Conservation (phyloP, 352 stramenopile genomes). For the Pythium diclinum region DNA sequence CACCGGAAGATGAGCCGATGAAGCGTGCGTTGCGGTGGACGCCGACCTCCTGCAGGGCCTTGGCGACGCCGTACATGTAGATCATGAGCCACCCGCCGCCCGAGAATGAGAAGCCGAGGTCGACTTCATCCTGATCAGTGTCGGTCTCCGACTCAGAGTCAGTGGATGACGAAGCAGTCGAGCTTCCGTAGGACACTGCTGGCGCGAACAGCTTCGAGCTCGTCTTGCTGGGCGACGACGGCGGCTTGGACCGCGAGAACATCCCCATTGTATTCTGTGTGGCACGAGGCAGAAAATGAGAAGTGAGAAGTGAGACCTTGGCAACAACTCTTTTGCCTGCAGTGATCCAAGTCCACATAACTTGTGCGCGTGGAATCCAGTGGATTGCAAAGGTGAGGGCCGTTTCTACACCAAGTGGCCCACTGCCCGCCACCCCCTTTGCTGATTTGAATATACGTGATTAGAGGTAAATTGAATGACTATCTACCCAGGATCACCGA, state of each 20-base stretch:
- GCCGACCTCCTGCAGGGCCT: conserved; percentile 29
- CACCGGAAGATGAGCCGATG: conserved; percentile 32
- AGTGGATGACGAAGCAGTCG: neutral
- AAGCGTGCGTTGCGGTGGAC: conserved; percentile 22
- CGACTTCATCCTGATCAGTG: neutral
- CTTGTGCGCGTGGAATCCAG: too few relatives aligned
- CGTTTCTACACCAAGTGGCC: neutral
- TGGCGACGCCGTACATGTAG: conserved; percentile 42
- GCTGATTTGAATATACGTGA: neutral
- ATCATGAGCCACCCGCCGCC: conserved; percentile 41
- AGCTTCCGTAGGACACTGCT: neutral
- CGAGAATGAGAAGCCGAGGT: conserved; percentile 32
- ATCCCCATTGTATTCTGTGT: too few relatives aligned
- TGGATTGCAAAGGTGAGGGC: neutral
- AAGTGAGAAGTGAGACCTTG: too few relatives aligned
- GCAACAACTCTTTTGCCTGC: too few relatives aligned
- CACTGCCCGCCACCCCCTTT: neutral
- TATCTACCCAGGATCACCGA: too few relatives aligned
- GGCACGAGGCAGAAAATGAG: too few relatives aligned
- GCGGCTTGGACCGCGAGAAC: neutral
- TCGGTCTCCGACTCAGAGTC: neutral
- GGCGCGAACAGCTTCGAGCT: neutral
- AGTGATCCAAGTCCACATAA: too few relatives aligned
- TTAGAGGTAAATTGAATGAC: neutral
- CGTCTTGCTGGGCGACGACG: neutral